phyloP scores from a whole-genome alignment of 306 rosid genomes.

The Mucuna pruriens region DNA sequence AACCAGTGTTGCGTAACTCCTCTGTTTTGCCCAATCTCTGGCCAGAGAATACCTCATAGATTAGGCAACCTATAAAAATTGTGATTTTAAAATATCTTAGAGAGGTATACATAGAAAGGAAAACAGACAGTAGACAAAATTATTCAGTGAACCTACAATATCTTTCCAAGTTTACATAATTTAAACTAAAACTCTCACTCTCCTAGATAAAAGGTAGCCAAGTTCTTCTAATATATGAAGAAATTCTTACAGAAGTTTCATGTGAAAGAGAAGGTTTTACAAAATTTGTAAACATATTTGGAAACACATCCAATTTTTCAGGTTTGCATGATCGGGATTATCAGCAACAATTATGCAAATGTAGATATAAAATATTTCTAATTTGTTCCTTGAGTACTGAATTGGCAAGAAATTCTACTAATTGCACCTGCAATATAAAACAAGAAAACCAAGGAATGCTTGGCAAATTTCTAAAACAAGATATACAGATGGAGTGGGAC shows the following conservation, averaged over 20 bases:
- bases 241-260: neutral
- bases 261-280: neutral
- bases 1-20: constrained; percentile 85
- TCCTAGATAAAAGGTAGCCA: neutral
- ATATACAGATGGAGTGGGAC: neutral
- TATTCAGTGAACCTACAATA: constrained; percentile 31
- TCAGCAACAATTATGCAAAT: neutral
- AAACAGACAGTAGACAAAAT: constrained; percentile 21
- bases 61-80: constrained; percentile 84
- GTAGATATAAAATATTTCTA: constrained; percentile 20
- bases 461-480: neutral
- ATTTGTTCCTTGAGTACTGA: neutral
- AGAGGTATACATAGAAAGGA: constrained; percentile 4
- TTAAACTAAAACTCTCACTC: constrained; percentile 12
- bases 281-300: neutral
- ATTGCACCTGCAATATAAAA: constrained; percentile 50
- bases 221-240: neutral
- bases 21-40: constrained; percentile 85
- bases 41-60: constrained; percentile 92
- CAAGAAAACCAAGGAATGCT: neutral
- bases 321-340: neutral
- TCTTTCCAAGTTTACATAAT: constrained; percentile 23
- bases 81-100: constrained; percentile 25
- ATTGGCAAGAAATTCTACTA: constrained; percentile 37
- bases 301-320: neutral